phyloP scores from a whole-genome alignment of 495 filamentous ascomycete genomes.

The Lophiotrema nucula region DNA sequence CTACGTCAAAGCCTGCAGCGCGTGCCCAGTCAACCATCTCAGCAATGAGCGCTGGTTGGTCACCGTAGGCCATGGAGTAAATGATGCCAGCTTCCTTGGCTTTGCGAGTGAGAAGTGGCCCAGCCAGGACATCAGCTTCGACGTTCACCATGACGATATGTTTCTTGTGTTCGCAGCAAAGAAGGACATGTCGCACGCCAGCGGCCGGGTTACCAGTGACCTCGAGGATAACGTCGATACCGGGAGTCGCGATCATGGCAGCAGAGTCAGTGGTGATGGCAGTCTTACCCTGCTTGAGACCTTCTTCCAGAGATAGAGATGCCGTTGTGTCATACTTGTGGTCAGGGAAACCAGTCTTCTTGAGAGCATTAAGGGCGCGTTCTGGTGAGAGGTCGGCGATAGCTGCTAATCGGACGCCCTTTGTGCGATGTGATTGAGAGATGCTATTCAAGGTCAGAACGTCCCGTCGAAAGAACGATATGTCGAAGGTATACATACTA shows the following conservation, averaged over 20 bases:
- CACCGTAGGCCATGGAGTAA: slow-evolving; percentile 37
- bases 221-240: slow-evolving; percentile 31
- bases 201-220: slow-evolving; percentile 32
- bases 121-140: slow-evolving; percentile 34
- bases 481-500: slow-evolving; percentile 3
- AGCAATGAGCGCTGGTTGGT: slow-evolving; percentile 33
- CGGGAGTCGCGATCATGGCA: slow-evolving; percentile 19
- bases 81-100: slow-evolving; percentile 34
- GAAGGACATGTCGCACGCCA: slow-evolving; percentile 32
- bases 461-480: background rate
- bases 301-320: slow-evolving; percentile 21
- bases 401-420: slow-evolving; percentile 29
- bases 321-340: slow-evolving; percentile 21
- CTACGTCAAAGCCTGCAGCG: slow-evolving; percentile 33
- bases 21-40: slow-evolving; percentile 35
- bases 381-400: slow-evolving; percentile 31
- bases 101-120: slow-evolving; percentile 28
- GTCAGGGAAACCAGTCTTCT: slow-evolving; percentile 27
- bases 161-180: slow-evolving; percentile 36
- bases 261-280: slow-evolving; percentile 30
- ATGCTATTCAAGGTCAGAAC: slow-evolving; percentile 1
- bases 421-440: slow-evolving; percentile 26
- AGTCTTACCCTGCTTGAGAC: slow-evolving; percentile 28
- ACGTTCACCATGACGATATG: slow-evolving; percentile 38
- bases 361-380: slow-evolving; percentile 23